Evolutionary conservation across 2,329 filamentous ascomycete genomes (phyloP).

Genomic region (Scopulariopsis brevicaulis): DNA sequence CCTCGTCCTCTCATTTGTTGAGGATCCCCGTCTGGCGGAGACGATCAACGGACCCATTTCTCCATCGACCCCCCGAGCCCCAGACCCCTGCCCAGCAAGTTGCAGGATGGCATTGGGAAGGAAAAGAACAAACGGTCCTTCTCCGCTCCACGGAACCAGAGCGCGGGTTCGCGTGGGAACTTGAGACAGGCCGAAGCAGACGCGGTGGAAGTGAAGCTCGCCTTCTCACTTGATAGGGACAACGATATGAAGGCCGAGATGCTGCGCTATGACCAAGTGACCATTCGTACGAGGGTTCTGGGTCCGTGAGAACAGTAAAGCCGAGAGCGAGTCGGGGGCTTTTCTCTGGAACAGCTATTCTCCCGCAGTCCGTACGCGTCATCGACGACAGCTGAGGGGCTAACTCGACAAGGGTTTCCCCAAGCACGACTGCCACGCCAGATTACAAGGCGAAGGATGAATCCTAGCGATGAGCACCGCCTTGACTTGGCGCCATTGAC

Average conservation of each 20-base stretch:
- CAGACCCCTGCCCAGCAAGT: neutral
- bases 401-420: neutral
- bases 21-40: neutral
- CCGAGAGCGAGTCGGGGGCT: no score
- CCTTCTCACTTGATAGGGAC: neutral
- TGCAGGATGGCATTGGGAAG: no score
- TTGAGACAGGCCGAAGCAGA: no score
- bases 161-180: no score
- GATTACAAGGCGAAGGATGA: neutral
- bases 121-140: no score
- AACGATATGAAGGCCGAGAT: neutral
- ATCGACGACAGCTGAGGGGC: neutral
- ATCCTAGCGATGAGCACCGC: neutral
- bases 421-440: neutral
- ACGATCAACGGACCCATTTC: neutral
- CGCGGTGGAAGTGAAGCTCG: no score
- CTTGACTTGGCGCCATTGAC: neutral
- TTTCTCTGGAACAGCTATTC: neutral
- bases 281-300: no score
- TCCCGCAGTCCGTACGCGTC: neutral
- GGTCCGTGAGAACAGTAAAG: no score
- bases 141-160: no score
- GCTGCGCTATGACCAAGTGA: no score
- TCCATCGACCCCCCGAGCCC: no score
- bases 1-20: neutral